Percentiles rank a stretch among this genome's conserved stretches.
These are phyloP conservation scores for Apiospora pterosperma DNA, from an alignment of 2,329 filamentous ascomycete genomes.

Conservation along the genomic window DNA sequence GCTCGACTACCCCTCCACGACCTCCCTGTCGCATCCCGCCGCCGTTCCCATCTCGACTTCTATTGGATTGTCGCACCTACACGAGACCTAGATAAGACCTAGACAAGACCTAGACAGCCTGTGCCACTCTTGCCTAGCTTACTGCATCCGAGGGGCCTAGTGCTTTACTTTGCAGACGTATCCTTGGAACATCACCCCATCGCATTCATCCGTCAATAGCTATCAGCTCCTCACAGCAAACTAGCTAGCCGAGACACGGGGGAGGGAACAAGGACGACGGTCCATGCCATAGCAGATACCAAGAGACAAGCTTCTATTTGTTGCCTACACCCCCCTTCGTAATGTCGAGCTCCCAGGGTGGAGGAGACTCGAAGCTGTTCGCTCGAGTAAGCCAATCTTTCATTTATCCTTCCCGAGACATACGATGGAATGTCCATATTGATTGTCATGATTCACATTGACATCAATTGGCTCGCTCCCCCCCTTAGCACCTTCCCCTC, in stretches of 20 bases:
- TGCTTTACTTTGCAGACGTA: background rate
- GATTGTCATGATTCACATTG: background rate
- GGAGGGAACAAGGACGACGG: conserved; percentile 12
- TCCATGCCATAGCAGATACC: background rate
- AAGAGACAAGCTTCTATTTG: background rate
- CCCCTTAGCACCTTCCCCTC: background rate
- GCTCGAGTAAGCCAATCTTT: conserved; percentile 68
- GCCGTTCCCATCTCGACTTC: conserved; percentile 11
- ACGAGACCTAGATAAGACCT: conserved; percentile 3
- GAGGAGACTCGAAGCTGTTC: conserved; percentile 98
- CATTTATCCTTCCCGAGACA: conserved; percentile 11
- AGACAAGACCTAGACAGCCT: background rate
- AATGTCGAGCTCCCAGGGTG: conserved; percentile 58
- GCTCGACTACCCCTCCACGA: conserved; percentile 16
- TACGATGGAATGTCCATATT: conserved; percentile 3
- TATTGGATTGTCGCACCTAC: conserved; percentile 22
- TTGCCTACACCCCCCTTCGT: conserved; percentile 18
- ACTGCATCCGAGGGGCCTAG: conserved; percentile 3
- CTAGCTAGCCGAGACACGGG: conserved; percentile 14
- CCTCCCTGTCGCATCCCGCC: conserved; percentile 17
- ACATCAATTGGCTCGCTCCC: background rate
- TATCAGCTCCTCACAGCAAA: conserved; percentile 14
- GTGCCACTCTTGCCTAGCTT: background rate
- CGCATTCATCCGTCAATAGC: background rate
- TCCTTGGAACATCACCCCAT: background rate